A percentile compares a stretch with the other conserved stretches of the same genome.
Evolutionary conservation across 305 asterid species (phyloP).

Genomic region (Fraxinus albicans): DNA sequence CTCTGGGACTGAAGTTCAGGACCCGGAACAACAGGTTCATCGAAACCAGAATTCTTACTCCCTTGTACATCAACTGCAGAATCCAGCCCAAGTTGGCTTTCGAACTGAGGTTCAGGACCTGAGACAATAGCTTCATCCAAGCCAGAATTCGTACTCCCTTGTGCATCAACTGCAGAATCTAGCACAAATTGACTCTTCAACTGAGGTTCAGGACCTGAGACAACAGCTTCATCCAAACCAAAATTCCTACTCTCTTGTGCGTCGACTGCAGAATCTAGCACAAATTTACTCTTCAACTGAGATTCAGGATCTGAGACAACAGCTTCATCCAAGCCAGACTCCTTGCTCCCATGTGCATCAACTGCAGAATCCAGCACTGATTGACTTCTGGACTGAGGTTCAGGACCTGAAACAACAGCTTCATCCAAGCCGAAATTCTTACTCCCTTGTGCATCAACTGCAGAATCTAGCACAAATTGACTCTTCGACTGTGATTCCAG

Average conservation of each 20-base stretch:
- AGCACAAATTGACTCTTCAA: conserved; percentile 7
- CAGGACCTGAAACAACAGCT: conserved; percentile 13
- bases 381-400: conserved; percentile 15
- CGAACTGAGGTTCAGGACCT: not conserved
- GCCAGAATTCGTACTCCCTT: not conserved
- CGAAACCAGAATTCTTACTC: conserved; percentile 8
- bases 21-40: not conserved
- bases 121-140: not conserved
- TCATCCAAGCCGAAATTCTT: conserved; percentile 2
- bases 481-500: not conserved
- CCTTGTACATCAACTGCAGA: conserved; percentile 14
- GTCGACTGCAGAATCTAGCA: not conserved
- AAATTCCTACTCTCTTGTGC: not conserved
- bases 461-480: conserved; percentile 16
- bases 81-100: conserved; percentile 10
- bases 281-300: not conserved
- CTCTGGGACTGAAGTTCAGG: conserved; percentile 19
- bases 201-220: not conserved
- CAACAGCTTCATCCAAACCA: not conserved
- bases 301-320: not conserved
- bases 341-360: conserved; percentile 16
- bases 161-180: not conserved
- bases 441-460: conserved; percentile 14
- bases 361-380: not conserved
- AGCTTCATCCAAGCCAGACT: not conserved